Base-by-base conservation (phyloP, 1,139 yeast species). In the Eremothecium cymbalariae region DNA sequence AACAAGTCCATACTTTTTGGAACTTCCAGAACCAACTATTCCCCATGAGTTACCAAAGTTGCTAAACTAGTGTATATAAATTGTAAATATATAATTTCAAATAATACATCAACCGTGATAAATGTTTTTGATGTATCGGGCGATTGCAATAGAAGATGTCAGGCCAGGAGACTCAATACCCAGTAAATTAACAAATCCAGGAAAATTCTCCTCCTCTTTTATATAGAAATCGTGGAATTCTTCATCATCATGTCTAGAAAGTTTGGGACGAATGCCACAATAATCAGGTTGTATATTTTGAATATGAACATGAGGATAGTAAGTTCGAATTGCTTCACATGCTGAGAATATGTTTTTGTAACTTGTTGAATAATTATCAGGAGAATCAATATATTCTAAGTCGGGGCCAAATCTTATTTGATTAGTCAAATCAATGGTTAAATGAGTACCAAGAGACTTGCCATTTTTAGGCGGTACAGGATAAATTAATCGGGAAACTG, bases 121-220 rank as follows among this genome's bases (percentile, higher is more conserved):
- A 3, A 74, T 53, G 12, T 61, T 53, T 22, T 61, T 66, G 3
- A 84, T 93, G 48, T 81, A 68, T 48, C 77, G 82, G 1, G 77
- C 95, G 36, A 85, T 82, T 0, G 90, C 94, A 74, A 84, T 66
- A 1, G 85, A 64, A 1, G 93, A 64, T 2, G 95, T 85, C 42
- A 85, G 65, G 0, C 95, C 96, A 0, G 96, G 96, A 50, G 93
- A 79, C 52, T 86, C 96, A 18, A 86, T 85, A 3, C 93, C 94
- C 31, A 85, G 54, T 37, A 84, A 63, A 47, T 83, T 85, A 21
- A 85, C 70, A 51, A 84, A 85, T 2, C 95, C 95, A 0, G 82
- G 81, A 48, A 68, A 77, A 0, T 76, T 88, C 0, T 65, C 69
- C 40, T 74, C 79, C 45, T 78, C 73, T 34, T 73, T 59, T 21